Conservation (phyloP, 2,329 filamentous ascomycete genomes). For the Phyllosticta citrichinensis region DNA sequence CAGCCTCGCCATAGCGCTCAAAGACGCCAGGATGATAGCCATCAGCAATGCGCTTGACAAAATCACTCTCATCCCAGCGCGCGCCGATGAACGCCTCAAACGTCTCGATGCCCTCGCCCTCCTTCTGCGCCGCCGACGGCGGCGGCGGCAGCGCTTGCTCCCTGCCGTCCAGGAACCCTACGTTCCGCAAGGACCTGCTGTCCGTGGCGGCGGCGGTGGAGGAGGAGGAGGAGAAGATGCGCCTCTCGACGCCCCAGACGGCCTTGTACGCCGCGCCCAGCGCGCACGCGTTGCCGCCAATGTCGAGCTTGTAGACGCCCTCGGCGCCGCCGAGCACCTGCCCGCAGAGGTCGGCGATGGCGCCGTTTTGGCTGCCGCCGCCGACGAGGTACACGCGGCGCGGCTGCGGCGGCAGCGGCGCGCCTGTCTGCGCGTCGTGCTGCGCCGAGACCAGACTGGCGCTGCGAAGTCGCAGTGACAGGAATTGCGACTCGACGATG, state of each 20-base stretch:
- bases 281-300: slow-evolving; percentile 91
- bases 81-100: slow-evolving; percentile 81
- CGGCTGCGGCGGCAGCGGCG: slow-evolving; percentile 66
- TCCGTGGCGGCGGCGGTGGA: background rate
- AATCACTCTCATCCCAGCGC: slow-evolving; percentile 77
- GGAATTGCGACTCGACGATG: slow-evolving; percentile 90
- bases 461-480: slow-evolving; percentile 81
- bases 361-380: slow-evolving; percentile 79
- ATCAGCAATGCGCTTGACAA: slow-evolving; percentile 70
- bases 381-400: slow-evolving; percentile 89
- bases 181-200: background rate
- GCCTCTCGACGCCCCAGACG: slow-evolving; percentile 75
- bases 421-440: slow-evolving; percentile 31
- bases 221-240: slow-evolving; percentile 7
- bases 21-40: slow-evolving; percentile 70
- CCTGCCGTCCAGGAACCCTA: background rate
- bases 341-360: slow-evolving; percentile 75
- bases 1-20: slow-evolving; percentile 64
- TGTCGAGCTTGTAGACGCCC: slow-evolving; percentile 86
- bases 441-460: slow-evolving; percentile 54
- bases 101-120: slow-evolving; percentile 43
- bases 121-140: background rate
- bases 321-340: slow-evolving; percentile 83
- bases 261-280: slow-evolving; percentile 93
- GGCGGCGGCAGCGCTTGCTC: background rate